Conservation (phyloP, 129 eudicot species). For the Lactuca sativa region DNA sequence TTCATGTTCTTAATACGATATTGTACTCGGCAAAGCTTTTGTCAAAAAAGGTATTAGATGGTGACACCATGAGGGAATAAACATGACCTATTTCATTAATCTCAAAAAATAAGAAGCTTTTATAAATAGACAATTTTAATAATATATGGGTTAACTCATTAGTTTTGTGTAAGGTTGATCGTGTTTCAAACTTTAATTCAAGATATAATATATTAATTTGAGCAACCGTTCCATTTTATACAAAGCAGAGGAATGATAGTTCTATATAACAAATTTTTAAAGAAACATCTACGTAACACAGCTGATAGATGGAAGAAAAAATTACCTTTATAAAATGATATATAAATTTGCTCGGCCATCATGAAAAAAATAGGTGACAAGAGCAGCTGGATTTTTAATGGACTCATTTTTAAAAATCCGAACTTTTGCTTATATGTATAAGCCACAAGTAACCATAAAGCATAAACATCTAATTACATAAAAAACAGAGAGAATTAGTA, state of each 20-base stretch:
- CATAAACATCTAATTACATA: neutral
- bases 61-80: constrained; percentile 28
- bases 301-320: too few relatives aligned
- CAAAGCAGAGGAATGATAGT: too few relatives aligned
- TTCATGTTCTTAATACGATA: constrained; percentile 50
- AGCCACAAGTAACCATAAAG: neutral
- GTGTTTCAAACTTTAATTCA: too few relatives aligned
- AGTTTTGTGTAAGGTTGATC: too few relatives aligned
- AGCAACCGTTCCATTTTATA: too few relatives aligned
- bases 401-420: constrained; percentile 25
- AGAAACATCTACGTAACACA: too few relatives aligned
- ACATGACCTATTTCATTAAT: neutral
- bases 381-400: constrained; percentile 26
- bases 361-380: constrained; percentile 50
- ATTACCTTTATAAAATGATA: constrained; percentile 43
- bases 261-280: too few relatives aligned
- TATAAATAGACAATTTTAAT: too few relatives aligned
- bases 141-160: too few relatives aligned
- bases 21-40: constrained; percentile 31
- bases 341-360: constrained; percentile 39
- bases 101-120: neutral
- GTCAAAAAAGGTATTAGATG: constrained; percentile 11
- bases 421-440: constrained; percentile 25
- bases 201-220: too few relatives aligned
- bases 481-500: neutral